Conservation (phyloP, 495 filamentous ascomycete species). For the Penicillium argentinense region DNA sequence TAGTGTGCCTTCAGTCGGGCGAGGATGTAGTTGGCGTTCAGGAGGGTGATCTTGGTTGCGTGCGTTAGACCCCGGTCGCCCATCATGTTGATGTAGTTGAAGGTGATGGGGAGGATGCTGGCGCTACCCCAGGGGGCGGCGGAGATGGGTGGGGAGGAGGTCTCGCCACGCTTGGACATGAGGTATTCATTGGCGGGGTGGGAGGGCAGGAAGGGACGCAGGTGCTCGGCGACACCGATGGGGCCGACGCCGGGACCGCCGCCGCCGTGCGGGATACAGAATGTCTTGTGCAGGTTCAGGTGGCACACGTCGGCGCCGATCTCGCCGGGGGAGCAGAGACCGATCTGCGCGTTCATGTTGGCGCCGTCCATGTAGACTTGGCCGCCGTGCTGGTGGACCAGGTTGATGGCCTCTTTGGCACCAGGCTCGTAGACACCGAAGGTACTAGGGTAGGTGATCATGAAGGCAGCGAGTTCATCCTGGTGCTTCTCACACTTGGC, state of each 20-base stretch:
- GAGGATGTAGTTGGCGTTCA: slow-evolving; percentile 98
- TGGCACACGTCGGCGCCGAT: slow-evolving; percentile 99
- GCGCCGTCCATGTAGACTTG: slow-evolving; percentile 99
- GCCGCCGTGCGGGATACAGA: slow-evolving; percentile 97
- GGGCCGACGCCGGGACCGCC: slow-evolving; percentile 95
- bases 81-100: slow-evolving; percentile 99
- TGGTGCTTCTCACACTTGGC: slow-evolving; percentile 85
- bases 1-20: slow-evolving; percentile 88
- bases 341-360: slow-evolving; percentile 99
- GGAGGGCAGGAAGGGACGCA: slow-evolving; percentile 76
- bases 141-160: slow-evolving; percentile 64
- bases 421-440: slow-evolving; percentile 95
- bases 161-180: slow-evolving; percentile 61
- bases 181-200: slow-evolving; percentile 58
- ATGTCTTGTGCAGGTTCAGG: slow-evolving; percentile 97
- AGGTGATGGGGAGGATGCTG: slow-evolving; percentile 93
- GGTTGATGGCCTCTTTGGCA: slow-evolving; percentile 79
- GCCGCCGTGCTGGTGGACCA: slow-evolving; percentile 86
- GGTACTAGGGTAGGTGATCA: slow-evolving; percentile 98
- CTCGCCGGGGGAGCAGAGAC: slow-evolving; percentile 92
- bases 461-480: slow-evolving; percentile 87
- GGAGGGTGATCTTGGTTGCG: slow-evolving; percentile 88
- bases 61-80: slow-evolving; percentile 86
- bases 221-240: slow-evolving; percentile 85
- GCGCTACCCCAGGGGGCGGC: slow-evolving; percentile 91